Percentiles rank a stretch among this genome's conserved stretches.
These are phyloP conservation scores for Coleophoma cylindrospora DNA, from an alignment of 2,329 filamentous ascomycete genomes.

Conservation along the genomic window DNA sequence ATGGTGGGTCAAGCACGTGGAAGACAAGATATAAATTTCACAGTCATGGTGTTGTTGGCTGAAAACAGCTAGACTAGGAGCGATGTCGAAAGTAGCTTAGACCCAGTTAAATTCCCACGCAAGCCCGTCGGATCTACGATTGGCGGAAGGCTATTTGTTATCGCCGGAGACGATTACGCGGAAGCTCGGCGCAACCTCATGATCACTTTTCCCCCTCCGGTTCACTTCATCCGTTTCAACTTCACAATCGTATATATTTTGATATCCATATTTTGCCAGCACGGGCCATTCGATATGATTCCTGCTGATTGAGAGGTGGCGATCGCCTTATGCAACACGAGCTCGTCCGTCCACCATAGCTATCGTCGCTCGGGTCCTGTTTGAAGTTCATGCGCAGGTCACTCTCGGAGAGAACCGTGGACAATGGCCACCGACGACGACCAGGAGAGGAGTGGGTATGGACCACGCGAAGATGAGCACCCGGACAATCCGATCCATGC, in stretches of 20 bases:
- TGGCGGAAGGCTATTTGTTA: too few relatives aligned
- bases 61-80: too few relatives aligned
- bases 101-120: too few relatives aligned
- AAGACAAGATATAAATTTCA: neutral
- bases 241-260: neutral
- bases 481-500: constrained; percentile 25
- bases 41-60: too few relatives aligned
- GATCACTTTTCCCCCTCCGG: too few relatives aligned
- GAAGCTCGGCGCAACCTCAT: too few relatives aligned
- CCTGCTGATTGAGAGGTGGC: neutral
- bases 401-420: neutral
- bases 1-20: neutral
- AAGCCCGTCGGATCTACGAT: too few relatives aligned
- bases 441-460: constrained; percentile 14
- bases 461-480: constrained; percentile 14
- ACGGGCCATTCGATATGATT: neutral
- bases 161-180: too few relatives aligned
- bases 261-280: neutral
- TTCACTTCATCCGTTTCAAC: neutral
- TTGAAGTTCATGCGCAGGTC: neutral
- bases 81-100: too few relatives aligned
- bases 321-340: too few relatives aligned
- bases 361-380: neutral
- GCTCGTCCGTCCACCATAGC: too few relatives aligned
- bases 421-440: constrained; percentile 8